A percentile compares a stretch with the other conserved stretches of the same genome.
Conservation (phyloP, 2,329 filamentous ascomycete genomes). For the Ceratocystis huliohia region DNA sequence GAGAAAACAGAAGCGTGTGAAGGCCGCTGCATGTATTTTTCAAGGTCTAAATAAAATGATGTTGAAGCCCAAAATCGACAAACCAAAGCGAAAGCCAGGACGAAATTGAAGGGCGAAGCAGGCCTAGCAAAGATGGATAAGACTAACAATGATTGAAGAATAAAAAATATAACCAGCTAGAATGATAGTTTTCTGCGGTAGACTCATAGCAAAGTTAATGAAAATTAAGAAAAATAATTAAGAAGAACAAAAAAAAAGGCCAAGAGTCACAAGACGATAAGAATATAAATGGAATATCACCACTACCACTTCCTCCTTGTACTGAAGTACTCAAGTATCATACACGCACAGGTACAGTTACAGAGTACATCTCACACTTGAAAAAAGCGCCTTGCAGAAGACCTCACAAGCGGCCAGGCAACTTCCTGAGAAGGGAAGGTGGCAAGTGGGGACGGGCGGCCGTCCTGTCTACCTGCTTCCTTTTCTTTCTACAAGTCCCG, state of each 20-base stretch:
- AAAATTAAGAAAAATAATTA: neutral
- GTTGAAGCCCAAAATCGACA: no score
- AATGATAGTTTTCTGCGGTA: neutral
- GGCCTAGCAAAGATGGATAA: no score
- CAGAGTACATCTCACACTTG: neutral
- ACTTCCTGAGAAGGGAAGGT: neutral
- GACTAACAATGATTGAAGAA: neutral
- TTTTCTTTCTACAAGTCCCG: conserved; percentile 3
- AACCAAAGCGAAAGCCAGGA: neutral
- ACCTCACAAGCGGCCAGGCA: neutral
- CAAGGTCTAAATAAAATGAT: no score
- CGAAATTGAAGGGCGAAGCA: neutral
- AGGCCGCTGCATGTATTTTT: no score
- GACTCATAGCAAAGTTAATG: neutral
- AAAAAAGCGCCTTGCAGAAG: neutral
- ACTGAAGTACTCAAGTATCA: neutral
- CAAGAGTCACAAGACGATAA: neutral
- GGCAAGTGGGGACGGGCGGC: neutral
- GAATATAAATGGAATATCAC: neutral
- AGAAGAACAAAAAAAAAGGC: neutral
- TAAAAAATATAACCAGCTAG: neutral
- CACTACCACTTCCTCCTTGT: neutral
- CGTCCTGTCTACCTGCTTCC: neutral
- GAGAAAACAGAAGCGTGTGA: no score
- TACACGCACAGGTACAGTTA: neutral